Evolutionary conservation across 2,329 filamentous ascomycete species (phyloP).

Genomic region (Aureobasidium sp.): DNA sequence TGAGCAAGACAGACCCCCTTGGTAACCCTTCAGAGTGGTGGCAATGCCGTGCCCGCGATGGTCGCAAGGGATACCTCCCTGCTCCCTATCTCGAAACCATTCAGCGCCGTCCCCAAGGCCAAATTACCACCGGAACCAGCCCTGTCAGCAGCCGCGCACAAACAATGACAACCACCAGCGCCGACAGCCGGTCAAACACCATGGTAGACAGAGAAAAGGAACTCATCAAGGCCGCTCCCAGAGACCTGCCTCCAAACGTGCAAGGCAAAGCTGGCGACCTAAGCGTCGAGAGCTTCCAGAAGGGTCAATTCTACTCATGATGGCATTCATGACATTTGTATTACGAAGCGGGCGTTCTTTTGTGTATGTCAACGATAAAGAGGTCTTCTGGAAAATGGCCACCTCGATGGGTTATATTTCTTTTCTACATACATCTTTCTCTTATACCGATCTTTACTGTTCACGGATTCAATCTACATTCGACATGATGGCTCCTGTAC

Average conservation of each 20-base stretch:
- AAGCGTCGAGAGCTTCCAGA: conserved; percentile 61
- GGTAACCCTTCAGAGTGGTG: conserved; percentile 95
- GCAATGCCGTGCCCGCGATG: conserved; percentile 85
- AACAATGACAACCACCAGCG: conserved; percentile 43
- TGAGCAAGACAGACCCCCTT: conserved; percentile 85
- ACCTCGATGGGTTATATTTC: not conserved
- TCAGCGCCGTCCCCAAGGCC: conserved; percentile 43
- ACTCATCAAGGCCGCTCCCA: conserved; percentile 21
- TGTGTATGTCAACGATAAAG: not conserved
- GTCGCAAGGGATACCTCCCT: conserved; percentile 84
- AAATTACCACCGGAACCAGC: conserved; percentile 38
- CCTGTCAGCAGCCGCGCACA: conserved; percentile 42
- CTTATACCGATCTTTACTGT: not conserved
- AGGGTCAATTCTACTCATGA: conserved; percentile 47
- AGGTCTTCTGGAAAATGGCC: not conserved
- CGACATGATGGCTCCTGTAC: too few species aligned
- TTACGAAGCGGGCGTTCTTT: not conserved
- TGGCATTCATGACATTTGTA: not conserved
- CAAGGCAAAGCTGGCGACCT: conserved; percentile 57
- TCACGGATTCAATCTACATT: too few species aligned
- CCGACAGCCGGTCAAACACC: conserved; percentile 34
- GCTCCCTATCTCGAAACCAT: conserved; percentile 80
- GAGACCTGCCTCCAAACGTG: conserved; percentile 37
- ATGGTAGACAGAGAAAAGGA: conserved; percentile 39
- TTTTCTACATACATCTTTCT: not conserved